These are phyloP conservation scores for Arthrobotrys pseudoclavata DNA, from an alignment of 2,329 filamentous ascomycete species.

Conservation along the genomic window DNA sequence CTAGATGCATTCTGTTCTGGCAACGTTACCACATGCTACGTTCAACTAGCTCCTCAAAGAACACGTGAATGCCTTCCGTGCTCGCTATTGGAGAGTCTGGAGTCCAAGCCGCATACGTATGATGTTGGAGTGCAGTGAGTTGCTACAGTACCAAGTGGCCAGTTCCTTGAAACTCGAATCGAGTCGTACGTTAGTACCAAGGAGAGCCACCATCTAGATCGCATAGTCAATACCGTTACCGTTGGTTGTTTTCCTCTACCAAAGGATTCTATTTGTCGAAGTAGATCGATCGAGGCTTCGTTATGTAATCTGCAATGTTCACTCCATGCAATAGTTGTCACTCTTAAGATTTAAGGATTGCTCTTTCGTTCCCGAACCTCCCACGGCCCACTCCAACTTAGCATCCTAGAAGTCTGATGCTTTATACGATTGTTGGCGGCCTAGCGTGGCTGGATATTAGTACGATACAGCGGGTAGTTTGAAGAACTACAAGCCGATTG, in stretches of 20 bases:
- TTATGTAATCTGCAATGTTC: slow-evolving; percentile 22
- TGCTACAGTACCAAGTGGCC: no score
- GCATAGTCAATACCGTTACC: slow-evolving; percentile 21
- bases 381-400: neutral
- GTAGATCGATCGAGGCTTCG: slow-evolving; percentile 14
- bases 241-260: slow-evolving; percentile 1
- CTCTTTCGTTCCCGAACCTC: slow-evolving; percentile 17
- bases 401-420: slow-evolving; percentile 17
- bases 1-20: neutral
- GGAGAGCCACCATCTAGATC: slow-evolving; percentile 17
- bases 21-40: slow-evolving; percentile 8
- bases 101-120: neutral
- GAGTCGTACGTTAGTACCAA: neutral
- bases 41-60: neutral
- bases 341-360: slow-evolving; percentile 41
- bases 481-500: slow-evolving; percentile 1
- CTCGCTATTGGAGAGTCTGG: neutral
- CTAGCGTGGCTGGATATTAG: slow-evolving; percentile 33
- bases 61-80: slow-evolving; percentile 20
- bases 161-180: neutral
- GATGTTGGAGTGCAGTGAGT: neutral
- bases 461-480: slow-evolving; percentile 23
- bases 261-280: slow-evolving; percentile 11
- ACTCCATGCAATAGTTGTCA: slow-evolving; percentile 41
- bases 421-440: slow-evolving; percentile 16